Evolutionary conservation across 1,139 yeast species (phyloP).

Genomic region (Blastobotrys serpentis): DNA sequence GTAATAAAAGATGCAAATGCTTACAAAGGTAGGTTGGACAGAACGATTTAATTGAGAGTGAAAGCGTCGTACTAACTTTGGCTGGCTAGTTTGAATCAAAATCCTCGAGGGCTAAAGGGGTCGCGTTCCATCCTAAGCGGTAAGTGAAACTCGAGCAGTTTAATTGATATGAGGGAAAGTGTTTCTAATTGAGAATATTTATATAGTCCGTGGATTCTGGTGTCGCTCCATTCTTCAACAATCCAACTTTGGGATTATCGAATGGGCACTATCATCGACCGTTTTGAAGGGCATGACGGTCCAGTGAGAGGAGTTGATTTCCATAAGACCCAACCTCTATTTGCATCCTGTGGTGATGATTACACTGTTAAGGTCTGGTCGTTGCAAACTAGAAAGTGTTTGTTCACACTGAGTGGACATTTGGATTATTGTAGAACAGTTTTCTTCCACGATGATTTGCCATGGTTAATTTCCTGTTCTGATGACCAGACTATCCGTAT

Average conservation of each 20-base stretch:
- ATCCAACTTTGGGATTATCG: conserved; percentile 99
- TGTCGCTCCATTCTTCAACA: conserved; percentile 89
- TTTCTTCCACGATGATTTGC: conserved; percentile 91
- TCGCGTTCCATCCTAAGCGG: conserved; percentile 94
- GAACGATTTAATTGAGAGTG: background rate
- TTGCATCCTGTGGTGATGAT: conserved; percentile 97
- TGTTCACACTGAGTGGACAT: conserved; percentile 86
- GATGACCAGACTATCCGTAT: conserved; percentile 98
- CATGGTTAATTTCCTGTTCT: conserved; percentile 95
- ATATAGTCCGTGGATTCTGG: conserved; percentile 87
- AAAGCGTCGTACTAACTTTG: background rate
- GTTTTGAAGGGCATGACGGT: conserved; percentile 98
- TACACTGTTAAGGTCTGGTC: conserved; percentile 97
- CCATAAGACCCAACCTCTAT: conserved; percentile 97
- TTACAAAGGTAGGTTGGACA: conserved; percentile 60
- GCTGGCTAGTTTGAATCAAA: conserved; percentile 80
- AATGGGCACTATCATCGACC: conserved; percentile 95
- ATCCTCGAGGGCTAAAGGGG: conserved; percentile 97
- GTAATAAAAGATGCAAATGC: conserved; percentile 71
- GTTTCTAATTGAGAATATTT: conserved; percentile 4
- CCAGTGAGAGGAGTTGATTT: conserved; percentile 95
- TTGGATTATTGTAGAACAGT: conserved; percentile 94
- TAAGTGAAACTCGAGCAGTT: conserved; percentile 26
- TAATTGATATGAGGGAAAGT: background rate
- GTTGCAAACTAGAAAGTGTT: conserved; percentile 81